Evolutionary conservation across 805 yeast species (phyloP), one percentile per base, ranked within the genome.

Genomic region (Kodamaea sagamina): DNA sequence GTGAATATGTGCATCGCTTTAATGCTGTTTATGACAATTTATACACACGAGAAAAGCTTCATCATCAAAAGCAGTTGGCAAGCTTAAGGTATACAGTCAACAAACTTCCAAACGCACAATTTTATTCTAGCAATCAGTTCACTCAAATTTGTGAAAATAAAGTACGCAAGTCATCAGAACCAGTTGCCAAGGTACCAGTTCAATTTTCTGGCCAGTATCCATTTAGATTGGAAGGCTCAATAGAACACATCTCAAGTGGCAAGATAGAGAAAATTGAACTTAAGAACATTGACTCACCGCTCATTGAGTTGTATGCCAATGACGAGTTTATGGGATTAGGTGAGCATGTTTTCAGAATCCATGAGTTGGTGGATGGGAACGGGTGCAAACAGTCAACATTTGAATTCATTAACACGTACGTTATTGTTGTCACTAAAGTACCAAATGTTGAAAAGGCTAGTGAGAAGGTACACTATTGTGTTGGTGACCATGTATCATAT

Each of bases 401-500:
- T 44, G 58, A 61, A 2, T 44, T 47, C 3, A 48, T 54, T 13
- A 67, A 79, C 41, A 67, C 65, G 39, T 72, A 78, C 18, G 64
- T 71, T 11, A 72, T 90, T 36, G 74, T 80, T 1, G 80, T 90
- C 6, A 82, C 92, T 2, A 90, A 86, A 51, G 81, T 82, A 7
- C 96, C 97, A 6, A 75, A 79, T 48, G 82, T 90, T 6, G 65
- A 64, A 44, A 62, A 74, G 36, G 51, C 38, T 2, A 46, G 45
- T 10, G 31, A 47, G 6, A 55, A 53, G 35, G 37, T 39, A 2
- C 77, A 84, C 54, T 84, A 82, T 56, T 93, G 99, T 75, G 96
- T 92, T 19, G 99, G 99, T 8, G 98, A 92, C 48, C 84, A 86
- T 47, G 78, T 93, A 18, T 74, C 84, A 1, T 87, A 87, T 58